phyloP scores from a whole-genome alignment of 805 yeast genomes.

The Monosporozyma yasuniensis region DNA sequence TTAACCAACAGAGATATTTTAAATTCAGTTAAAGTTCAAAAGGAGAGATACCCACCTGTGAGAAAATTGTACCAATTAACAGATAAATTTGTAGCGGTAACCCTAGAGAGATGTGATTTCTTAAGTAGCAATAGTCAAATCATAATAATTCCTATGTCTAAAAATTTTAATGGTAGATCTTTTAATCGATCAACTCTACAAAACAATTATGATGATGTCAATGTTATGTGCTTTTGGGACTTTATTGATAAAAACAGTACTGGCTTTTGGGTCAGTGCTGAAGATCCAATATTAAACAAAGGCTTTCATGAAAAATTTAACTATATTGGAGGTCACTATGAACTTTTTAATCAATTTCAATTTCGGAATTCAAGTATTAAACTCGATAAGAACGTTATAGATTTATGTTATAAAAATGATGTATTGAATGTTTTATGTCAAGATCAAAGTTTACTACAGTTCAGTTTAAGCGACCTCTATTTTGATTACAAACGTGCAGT shows the following conservation, averaged over 20 bases:
- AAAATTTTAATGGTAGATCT: too few species aligned
- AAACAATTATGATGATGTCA: neutral
- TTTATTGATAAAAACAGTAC: neutral
- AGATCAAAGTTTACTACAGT: conserved; percentile 2
- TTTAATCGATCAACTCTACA: too few species aligned
- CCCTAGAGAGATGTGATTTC: neutral
- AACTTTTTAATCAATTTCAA: neutral
- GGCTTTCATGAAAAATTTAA: conserved; percentile 3
- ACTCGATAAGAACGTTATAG: conserved; percentile 9
- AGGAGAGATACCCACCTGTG: neutral
- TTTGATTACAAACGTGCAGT: neutral
- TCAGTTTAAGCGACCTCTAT: neutral
- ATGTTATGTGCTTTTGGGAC: neutral
- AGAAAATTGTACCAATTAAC: neutral
- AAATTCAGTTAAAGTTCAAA: neutral
- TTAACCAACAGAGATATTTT: neutral
- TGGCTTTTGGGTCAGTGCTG: neutral
- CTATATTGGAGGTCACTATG: neutral
- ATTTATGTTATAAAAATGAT: conserved; percentile 2
- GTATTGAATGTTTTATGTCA: neutral
- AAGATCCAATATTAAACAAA: too few species aligned
- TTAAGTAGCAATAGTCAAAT: neutral
- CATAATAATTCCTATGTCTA: neutral
- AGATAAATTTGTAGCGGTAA: neutral
- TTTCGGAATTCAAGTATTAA: neutral